Conservation (phyloP, 805 yeast genomes). For the Brettanomyces anomalus region DNA sequence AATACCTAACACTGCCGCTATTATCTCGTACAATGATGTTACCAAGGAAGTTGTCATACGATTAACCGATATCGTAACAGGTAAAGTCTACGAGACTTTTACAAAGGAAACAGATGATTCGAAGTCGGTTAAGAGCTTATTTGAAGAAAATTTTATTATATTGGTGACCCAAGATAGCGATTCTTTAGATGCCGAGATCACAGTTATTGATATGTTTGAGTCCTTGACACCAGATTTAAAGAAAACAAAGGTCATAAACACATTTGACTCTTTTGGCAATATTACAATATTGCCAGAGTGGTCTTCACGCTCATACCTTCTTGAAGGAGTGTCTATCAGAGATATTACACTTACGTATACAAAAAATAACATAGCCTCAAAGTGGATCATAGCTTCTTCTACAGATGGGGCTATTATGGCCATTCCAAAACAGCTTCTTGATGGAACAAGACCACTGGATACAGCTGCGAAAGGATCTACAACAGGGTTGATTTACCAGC, state of each 20-base stretch:
- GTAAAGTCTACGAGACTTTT: conserved; percentile 40
- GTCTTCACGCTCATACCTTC: conserved; percentile 46
- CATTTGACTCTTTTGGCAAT: conserved; percentile 11
- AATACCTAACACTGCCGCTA: conserved; percentile 58
- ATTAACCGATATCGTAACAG: conserved; percentile 62
- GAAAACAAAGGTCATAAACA: conserved; percentile 8
- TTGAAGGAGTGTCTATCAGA: conserved; percentile 46
- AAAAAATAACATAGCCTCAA: conserved; percentile 56
- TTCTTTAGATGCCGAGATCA: conserved; percentile 45
- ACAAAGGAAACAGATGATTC: conserved; percentile 23
- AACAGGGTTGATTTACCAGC: conserved; percentile 55
- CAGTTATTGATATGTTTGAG: conserved; percentile 74
- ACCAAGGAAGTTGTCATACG: conserved; percentile 32
- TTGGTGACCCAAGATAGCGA: conserved; percentile 49
- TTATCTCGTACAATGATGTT: conserved; percentile 30
- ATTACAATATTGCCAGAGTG: conserved; percentile 35
- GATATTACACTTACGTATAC: conserved; percentile 48
- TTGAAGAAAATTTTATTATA: conserved; percentile 80
- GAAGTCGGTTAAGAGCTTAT: conserved; percentile 37
- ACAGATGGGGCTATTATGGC: conserved; percentile 53
- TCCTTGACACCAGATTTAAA: conserved; percentile 45
- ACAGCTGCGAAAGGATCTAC: conserved; percentile 41
- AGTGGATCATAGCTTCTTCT: conserved; percentile 53
- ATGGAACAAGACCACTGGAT: conserved; percentile 57
- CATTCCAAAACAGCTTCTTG: conserved; percentile 62